phyloP scores from a whole-genome alignment of 1,284 basidiomycete species.

The Hypsizygus ulmarius region DNA sequence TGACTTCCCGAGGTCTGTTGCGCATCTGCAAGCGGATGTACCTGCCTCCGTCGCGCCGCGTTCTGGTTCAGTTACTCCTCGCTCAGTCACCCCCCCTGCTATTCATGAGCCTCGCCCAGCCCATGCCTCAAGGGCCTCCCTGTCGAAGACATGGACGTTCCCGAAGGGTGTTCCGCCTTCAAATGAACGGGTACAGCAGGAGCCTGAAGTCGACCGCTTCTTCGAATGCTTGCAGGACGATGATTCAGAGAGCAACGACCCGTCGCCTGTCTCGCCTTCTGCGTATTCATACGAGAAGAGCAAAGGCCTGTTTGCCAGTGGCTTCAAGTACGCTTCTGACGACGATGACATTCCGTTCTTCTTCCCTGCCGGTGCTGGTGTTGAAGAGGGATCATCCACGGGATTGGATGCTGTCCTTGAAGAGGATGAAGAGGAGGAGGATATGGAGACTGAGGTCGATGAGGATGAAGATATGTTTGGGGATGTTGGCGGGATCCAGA shows the following conservation, averaged over 20 bases:
- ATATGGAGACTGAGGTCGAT: conserved; percentile 27
- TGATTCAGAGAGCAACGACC: conserved; percentile 31
- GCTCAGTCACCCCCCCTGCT: conserved; percentile 20
- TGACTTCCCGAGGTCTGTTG: conserved; percentile 39
- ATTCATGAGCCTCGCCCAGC: conserved; percentile 30
- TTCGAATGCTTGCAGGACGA: conserved; percentile 73
- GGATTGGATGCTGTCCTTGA: conserved; percentile 42
- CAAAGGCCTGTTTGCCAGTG: conserved; percentile 55
- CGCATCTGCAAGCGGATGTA: conserved; percentile 29
- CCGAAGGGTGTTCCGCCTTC: conserved; percentile 38
- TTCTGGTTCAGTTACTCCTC: conserved; percentile 14
- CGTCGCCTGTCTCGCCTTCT: conserved; percentile 38
- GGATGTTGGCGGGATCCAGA: conserved; percentile 61
- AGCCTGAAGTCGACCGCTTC: conserved; percentile 61
- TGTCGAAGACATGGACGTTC: conserved; percentile 72
- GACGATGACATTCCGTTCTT: conserved; percentile 38
- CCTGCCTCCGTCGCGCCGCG: conserved; percentile 22
- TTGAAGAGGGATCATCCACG: conserved; percentile 37
- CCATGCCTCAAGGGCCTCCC: conserved; percentile 39
- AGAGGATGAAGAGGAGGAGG: conserved; percentile 43
- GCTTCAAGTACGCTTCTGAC: conserved; percentile 36
- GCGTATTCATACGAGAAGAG: conserved; percentile 49
- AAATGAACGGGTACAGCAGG: conserved; percentile 20
- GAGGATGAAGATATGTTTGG: conserved; percentile 41
- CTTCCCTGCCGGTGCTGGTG: conserved; percentile 45